These are phyloP conservation scores for Euclidium syriacum DNA, from an alignment of 345 rosid genomes.

Conservation along the genomic window DNA sequence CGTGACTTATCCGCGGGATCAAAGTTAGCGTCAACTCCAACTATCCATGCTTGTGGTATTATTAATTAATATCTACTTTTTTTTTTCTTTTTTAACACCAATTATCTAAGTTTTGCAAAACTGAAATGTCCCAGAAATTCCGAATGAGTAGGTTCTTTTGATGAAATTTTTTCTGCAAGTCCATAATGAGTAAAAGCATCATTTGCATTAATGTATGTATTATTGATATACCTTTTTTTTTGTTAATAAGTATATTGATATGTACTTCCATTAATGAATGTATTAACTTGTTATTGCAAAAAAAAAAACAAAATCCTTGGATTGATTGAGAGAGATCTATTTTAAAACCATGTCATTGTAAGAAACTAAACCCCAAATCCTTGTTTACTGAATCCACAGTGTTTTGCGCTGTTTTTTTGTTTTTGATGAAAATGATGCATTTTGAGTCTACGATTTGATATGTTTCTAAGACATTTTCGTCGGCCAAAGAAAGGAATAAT, in stretches of 20 bases:
- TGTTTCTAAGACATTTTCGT: not conserved
- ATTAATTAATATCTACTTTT: too few relatives aligned
- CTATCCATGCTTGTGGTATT: not conserved
- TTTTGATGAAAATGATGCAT: not conserved
- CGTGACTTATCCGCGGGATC: slow-evolving; percentile 11
- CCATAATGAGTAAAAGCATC: too few relatives aligned
- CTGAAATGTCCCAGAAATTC: too few relatives aligned
- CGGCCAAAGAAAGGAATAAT: not conserved
- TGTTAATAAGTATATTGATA: too few relatives aligned
- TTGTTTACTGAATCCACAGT: not conserved
- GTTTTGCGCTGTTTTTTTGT: not conserved
- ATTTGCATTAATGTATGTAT: too few relatives aligned
- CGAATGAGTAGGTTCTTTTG: too few relatives aligned
- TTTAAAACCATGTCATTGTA: not conserved
- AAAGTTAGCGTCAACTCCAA: slow-evolving; percentile 16
- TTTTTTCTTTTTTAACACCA: too few relatives aligned
- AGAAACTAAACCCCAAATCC: not conserved
- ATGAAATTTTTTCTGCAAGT: too few relatives aligned
- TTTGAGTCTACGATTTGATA: not conserved
- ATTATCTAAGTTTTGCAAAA: too few relatives aligned
- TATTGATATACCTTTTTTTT: too few relatives aligned
- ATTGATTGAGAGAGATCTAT: not conserved
- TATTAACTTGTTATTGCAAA: not conserved
- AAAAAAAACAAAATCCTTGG: not conserved
- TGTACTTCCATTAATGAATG: not conserved